Conservation (phyloP, 257 asterid genomes). For the Anisodus tanguticus region DNA sequence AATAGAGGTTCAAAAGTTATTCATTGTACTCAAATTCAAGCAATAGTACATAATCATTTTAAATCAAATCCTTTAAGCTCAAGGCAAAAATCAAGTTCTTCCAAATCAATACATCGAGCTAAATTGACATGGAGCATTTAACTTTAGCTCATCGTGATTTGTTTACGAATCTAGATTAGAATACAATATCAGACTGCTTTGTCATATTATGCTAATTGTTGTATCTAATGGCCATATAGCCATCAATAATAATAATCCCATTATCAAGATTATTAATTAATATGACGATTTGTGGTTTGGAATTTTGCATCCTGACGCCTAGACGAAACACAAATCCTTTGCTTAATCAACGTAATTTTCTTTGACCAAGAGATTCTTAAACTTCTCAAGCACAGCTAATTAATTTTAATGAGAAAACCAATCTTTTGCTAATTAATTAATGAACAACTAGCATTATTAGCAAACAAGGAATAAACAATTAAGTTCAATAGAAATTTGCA, state of each 20-base stretch:
- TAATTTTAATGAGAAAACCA: background rate
- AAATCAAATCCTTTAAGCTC: background rate
- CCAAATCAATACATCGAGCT: background rate
- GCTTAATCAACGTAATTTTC: background rate
- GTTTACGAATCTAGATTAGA: background rate
- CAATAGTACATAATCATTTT: background rate
- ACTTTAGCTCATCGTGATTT: conserved; percentile 11
- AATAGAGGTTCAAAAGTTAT: background rate
- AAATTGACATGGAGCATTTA: background rate
- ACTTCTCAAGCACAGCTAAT: background rate
- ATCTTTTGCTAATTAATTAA: background rate
- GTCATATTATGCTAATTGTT: background rate
- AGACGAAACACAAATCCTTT: background rate
- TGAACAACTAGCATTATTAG: conserved; percentile 17
- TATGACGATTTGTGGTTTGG: background rate
- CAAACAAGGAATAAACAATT: background rate
- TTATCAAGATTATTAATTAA: background rate
- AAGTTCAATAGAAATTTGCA: background rate
- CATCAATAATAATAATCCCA: background rate
- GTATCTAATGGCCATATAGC: background rate
- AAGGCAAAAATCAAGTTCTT: background rate
- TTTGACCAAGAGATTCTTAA: background rate
- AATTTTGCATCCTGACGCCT: background rate
- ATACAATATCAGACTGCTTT: background rate
- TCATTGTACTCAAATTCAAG: background rate